Base-by-base conservation (phyloP, 306 rosid species). In the Delonix regia region DNA sequence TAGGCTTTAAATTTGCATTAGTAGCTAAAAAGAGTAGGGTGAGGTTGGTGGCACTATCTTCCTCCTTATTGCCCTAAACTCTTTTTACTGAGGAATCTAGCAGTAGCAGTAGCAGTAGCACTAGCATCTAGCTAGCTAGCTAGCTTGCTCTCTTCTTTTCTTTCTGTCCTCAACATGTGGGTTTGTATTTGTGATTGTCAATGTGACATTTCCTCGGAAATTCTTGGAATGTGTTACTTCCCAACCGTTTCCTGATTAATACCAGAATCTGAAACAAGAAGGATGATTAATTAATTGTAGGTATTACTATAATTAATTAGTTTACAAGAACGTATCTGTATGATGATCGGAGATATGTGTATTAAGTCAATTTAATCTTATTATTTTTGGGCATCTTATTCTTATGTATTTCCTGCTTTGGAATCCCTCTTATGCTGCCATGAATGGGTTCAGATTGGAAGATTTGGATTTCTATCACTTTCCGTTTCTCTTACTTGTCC, bases 121-220 rank as follows among this genome's bases (percentile, higher is more conserved):
- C 1, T 62, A 62, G 68, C 68, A 62, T 62, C 68, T 62, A 62
- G 68, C 4, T 12, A 28, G 12, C 14, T 12, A 12, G n/a, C 14
- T 0, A 7, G n/a, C 77, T 55, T 71, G 75, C 67, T 9, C 62
- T 34, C 6, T 7, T 0, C 16, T 57, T 38, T 24, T 52, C 44
- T 30, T 9, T 57, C 73, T 67, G 80, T 64, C 78, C 42, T 70
- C 64, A 39, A 27, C 83, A 80, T 60, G 77, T 59, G 66, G 27
- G 5, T 25, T 16, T 63, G 9, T 59, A 14, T 34, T 2, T 34
- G 2, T 59, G 41, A 63, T 36, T 64, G 48, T 64, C 49, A n/a
- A 21, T 64, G 82, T 80, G 80, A 85, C 81, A 80, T 71, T 85
- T 85, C 76, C 82, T 87, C 83, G 80, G 66, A 80, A 82, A 76